Conservation (phyloP, 2,329 filamentous ascomycete species). For the Scortechinia acanthostroma region DNA sequence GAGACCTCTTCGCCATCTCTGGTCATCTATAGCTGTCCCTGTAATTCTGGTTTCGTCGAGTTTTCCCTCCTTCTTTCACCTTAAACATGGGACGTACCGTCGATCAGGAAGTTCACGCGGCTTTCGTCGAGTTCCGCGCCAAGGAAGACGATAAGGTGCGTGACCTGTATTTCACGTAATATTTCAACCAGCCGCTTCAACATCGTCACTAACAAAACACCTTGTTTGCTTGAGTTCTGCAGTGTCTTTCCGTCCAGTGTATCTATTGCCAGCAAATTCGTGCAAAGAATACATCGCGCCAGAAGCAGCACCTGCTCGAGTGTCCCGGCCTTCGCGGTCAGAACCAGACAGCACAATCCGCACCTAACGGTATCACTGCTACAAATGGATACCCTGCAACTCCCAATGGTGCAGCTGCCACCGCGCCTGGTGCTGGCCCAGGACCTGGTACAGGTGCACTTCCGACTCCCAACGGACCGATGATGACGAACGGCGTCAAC, state of each 20-base stretch:
- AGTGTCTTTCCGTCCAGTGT: slow-evolving; percentile 42
- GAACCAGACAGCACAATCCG: slow-evolving; percentile 19
- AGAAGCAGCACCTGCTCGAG: slow-evolving; percentile 39
- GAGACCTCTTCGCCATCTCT: slow-evolving; percentile 1
- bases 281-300: slow-evolving; percentile 40
- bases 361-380: slow-evolving; percentile 26
- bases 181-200: slow-evolving; percentile 25
- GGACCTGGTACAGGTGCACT: slow-evolving; percentile 20
- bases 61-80: neutral
- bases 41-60: slow-evolving; percentile 1
- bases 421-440: slow-evolving; percentile 15
- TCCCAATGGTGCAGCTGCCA: slow-evolving; percentile 23
- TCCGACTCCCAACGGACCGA: slow-evolving; percentile 26
- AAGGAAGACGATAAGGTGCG: slow-evolving; percentile 40
- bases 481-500: slow-evolving; percentile 29
- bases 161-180: slow-evolving; percentile 19
- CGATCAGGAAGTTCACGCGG: slow-evolving; percentile 40
- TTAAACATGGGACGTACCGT: slow-evolving; percentile 36
- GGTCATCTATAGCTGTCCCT: neutral
- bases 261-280: slow-evolving; percentile 42
- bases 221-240: slow-evolving; percentile 10
- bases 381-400: slow-evolving; percentile 31
- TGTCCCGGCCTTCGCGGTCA: slow-evolving; percentile 33
- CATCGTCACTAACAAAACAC: slow-evolving; percentile 22
- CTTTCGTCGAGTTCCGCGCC: slow-evolving; percentile 42